phyloP scores from a whole-genome alignment of 2,329 filamentous ascomycete genomes.

The Dothidotthia symphoricarpi region DNA sequence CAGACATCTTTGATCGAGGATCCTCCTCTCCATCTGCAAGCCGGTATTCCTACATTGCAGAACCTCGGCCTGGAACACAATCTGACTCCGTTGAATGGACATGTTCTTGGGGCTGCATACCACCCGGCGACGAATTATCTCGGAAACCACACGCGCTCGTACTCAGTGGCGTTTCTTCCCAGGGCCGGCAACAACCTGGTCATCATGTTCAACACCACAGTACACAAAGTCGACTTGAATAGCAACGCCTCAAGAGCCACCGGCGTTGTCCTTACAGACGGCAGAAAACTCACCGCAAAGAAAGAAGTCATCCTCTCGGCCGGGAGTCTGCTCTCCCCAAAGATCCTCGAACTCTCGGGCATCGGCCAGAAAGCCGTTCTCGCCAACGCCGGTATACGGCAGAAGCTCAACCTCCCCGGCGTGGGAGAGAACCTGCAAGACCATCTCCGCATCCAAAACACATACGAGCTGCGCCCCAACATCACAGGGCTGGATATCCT shows the following conservation, averaged over 20 bases:
- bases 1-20: constrained; percentile 42
- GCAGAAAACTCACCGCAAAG: constrained; percentile 25
- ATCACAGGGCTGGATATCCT: constrained; percentile 18
- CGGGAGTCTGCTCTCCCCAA: constrained; percentile 18
- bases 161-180: constrained; percentile 47
- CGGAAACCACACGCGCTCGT: constrained; percentile 50
- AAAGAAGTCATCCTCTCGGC: constrained; percentile 28
- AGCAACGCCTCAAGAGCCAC: constrained; percentile 14
- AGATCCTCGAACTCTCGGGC: constrained; percentile 23
- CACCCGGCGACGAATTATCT: constrained; percentile 51
- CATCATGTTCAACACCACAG: constrained; percentile 36
- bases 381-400: constrained; percentile 11
- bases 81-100: constrained; percentile 49
- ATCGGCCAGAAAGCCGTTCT: constrained; percentile 16
- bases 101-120: constrained; percentile 51
- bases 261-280: constrained; percentile 28
- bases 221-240: constrained; percentile 40
- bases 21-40: constrained; percentile 44
- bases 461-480: constrained; percentile 18
- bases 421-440: constrained; percentile 32
- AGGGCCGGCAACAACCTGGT: constrained; percentile 44
- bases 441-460: constrained; percentile 23
- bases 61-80: constrained; percentile 45
- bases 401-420: constrained; percentile 14
- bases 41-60: constrained; percentile 49